phyloP scores from a whole-genome alignment of 352 stramenopile genomes.

The Phytopythium vexans region DNA sequence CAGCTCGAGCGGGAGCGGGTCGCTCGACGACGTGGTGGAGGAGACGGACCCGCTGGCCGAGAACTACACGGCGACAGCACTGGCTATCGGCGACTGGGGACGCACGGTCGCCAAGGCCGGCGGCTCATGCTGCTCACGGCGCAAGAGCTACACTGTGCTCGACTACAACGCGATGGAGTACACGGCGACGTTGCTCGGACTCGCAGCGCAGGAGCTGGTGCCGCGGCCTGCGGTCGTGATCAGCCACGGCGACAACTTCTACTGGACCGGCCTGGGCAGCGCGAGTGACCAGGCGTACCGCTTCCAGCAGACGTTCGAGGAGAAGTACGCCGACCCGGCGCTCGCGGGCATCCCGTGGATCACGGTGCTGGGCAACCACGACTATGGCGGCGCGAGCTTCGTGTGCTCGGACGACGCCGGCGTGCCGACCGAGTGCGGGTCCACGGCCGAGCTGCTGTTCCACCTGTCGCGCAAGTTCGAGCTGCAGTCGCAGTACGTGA shows the following conservation, averaged over 20 bases:
- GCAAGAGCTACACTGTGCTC: conserved; percentile 50
- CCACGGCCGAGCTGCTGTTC: conserved; percentile 35
- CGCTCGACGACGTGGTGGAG: conserved; percentile 24
- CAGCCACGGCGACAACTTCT: conserved; percentile 79
- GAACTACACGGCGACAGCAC: conserved; percentile 45
- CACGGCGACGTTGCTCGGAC: conserved; percentile 49
- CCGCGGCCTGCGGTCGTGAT: conserved; percentile 39
- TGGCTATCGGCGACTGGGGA: conserved; percentile 78
- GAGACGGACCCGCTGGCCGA: conserved; percentile 27
- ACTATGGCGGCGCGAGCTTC: conserved; percentile 78
- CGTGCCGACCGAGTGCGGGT: conserved; percentile 38
- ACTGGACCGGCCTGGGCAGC: conserved; percentile 70
- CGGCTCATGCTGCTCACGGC: conserved; percentile 61
- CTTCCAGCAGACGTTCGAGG: conserved; percentile 79
- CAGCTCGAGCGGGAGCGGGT: conserved; percentile 14
- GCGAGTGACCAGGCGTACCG: conserved; percentile 54
- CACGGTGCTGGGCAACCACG: conserved; percentile 86
- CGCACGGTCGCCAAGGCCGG: conserved; percentile 55
- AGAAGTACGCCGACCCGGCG: conserved; percentile 48
- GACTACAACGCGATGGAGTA: conserved; percentile 77
- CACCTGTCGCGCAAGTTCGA: conserved; percentile 65
- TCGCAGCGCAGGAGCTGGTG: conserved; percentile 27
- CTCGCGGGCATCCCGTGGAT: conserved; percentile 74
- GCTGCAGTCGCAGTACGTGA: conserved; percentile 77
- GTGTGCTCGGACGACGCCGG: conserved; percentile 50